Conservation (phyloP, 148 eudicot species). For the Pouteria glomerata region DNA sequence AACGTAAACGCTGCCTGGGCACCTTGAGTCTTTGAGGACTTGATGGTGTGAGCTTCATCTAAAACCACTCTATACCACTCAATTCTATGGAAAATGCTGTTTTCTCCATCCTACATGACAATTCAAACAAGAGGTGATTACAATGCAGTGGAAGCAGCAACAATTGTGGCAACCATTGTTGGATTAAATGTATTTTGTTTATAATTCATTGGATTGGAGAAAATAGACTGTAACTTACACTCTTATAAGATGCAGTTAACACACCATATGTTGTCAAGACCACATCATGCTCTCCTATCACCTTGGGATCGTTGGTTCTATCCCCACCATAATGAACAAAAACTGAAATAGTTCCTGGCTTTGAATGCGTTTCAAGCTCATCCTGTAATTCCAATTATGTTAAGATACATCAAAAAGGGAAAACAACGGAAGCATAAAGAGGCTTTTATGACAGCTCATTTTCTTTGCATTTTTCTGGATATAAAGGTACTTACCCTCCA, state of each 20-base stretch:
- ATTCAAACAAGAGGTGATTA: neutral
- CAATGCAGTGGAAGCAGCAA: neutral
- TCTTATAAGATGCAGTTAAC: conserved; percentile 39
- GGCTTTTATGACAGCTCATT: too few relatives aligned
- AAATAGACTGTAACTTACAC: conserved; percentile 20
- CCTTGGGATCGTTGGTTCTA: conserved; percentile 42
- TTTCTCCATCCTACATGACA: conserved; percentile 24
- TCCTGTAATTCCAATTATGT: conserved; percentile 26
- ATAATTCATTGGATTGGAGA: neutral
- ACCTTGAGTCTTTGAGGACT: conserved; percentile 46
- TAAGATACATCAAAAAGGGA: neutral
- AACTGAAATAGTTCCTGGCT: conserved; percentile 44
- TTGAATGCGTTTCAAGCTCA: conserved; percentile 53
- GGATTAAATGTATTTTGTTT: neutral
- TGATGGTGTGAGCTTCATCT: conserved; percentile 73
- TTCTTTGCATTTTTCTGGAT: neutral
- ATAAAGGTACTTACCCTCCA: conserved; percentile 52
- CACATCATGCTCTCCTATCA: conserved; percentile 49
- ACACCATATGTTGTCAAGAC: conserved; percentile 70
- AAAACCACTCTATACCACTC: conserved; percentile 61
- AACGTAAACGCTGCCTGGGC: conserved; percentile 51
- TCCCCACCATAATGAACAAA: conserved; percentile 64
- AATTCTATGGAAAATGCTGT: conserved; percentile 50
- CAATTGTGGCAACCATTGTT: neutral
- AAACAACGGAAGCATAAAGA: neutral